Evolutionary conservation across 495 filamentous ascomycete species (phyloP), one percentile per base, ranked within the genome.

Genomic region (Hypoxylon subgilvum): DNA sequence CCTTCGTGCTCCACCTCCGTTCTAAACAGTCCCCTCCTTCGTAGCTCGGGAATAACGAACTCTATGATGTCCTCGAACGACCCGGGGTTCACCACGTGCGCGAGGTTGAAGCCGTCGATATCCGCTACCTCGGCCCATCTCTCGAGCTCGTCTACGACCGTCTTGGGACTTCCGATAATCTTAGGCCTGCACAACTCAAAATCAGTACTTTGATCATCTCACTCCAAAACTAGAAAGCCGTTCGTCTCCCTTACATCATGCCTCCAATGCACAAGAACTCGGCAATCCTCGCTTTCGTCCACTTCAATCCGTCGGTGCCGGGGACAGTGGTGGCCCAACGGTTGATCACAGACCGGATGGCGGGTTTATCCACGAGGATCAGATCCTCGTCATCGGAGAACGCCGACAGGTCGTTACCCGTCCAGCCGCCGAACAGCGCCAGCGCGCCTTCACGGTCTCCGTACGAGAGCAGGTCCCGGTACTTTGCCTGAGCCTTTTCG

Each of bases 361-460:
- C 80, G 55, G 82, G 82, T 58, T 75, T 81, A 59, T 82, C 76
- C 3, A 80, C 80, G 36, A 76, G 69, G 1, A 76, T 58, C 46
- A 82, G 54, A 57, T 83, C 81, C 61, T 84, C 76, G 39, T 84
- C 83, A 21, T 84, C 80, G 0, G 63, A 73, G 66, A 81, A 85
- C 35, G 69, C n/a, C 4, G 59, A 59, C 13, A 67, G 40, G 32
- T 86, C 81, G 55, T 82, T 81, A 0, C 81, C 82, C 8, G 82
- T 84, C 81, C 80, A 84, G 0, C 82, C 83, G 19, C 81, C 79
- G 52, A 84, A 84, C 46, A 83, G 63, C 28, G 83, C 80, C 40
- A 84, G 65, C 2, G 81, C 82, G 12, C 82, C 82, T 61, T 84
- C 81, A 31, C 78, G 73, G 14, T 76, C 77, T 0, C 74, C 81